Percentiles rank a stretch among this genome's conserved stretches.
phyloP scores from a whole-genome alignment of 805 yeast genomes.

The Candida sithepensis region DNA sequence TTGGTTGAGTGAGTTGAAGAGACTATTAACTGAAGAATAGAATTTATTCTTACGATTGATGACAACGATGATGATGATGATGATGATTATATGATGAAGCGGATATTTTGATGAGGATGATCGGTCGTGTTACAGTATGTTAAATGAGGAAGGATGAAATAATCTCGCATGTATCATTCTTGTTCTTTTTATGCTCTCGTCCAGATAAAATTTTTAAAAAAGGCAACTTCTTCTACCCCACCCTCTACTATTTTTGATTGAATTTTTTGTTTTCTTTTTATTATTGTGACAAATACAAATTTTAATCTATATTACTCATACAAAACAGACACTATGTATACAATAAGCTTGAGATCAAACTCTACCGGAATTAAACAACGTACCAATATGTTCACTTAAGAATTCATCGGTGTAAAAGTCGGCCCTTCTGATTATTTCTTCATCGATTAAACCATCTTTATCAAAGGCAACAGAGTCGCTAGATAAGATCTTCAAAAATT shows the following conservation, averaged over 20 bases:
- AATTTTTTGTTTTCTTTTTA: too few relatives aligned
- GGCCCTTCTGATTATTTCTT: conserved; percentile 55
- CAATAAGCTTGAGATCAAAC: conserved; percentile 23
- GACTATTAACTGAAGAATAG: conserved; percentile 5
- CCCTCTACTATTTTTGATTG: too few relatives aligned
- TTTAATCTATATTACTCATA: background rate
- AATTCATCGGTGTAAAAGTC: conserved; percentile 78
- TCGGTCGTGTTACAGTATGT: too few relatives aligned
- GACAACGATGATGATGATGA: background rate
- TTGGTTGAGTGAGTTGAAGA: conserved; percentile 17
- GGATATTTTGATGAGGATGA: too few relatives aligned
- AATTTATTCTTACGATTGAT: background rate
- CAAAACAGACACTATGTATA: background rate
- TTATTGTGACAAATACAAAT: background rate
- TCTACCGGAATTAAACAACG: conserved; percentile 60
- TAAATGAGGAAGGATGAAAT: too few relatives aligned
- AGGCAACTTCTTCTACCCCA: too few relatives aligned
- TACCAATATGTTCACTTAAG: conserved; percentile 73
- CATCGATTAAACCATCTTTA: conserved; percentile 21
- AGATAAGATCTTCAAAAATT: conserved; percentile 77
- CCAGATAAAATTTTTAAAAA: too few relatives aligned
- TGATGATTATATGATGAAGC: background rate
- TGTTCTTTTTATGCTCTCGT: too few relatives aligned
- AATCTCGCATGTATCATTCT: too few relatives aligned
- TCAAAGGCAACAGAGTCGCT: conserved; percentile 55